Evolutionary conservation across 148 eudicot species (phyloP).

Genomic region (Persicaria tinctoria): DNA sequence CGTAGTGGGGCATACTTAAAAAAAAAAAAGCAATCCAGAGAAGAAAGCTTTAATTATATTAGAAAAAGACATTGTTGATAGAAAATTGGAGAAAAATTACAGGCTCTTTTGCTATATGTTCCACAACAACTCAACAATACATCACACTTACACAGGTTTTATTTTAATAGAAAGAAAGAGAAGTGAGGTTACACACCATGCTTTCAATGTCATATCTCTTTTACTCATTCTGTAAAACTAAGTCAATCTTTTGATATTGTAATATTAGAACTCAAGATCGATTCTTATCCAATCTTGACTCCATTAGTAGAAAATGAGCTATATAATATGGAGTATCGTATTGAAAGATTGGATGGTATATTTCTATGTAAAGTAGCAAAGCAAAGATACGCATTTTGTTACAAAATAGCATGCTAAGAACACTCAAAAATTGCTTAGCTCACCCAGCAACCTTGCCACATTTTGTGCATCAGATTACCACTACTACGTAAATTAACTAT

Average conservation of each 20-base stretch:
- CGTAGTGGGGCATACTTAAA: constrained; percentile 79
- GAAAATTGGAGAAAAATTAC: too few relatives aligned
- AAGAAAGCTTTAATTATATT: not conserved
- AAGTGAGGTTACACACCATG: not conserved
- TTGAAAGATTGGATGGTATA: not conserved
- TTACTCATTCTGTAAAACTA: too few relatives aligned
- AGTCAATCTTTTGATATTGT: not conserved
- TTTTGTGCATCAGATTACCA: too few relatives aligned
- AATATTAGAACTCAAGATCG: not conserved
- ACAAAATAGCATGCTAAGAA: not conserved
- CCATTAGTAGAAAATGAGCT: not conserved
- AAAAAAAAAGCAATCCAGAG: not conserved
- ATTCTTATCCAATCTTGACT: not conserved
- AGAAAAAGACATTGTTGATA: too few relatives aligned
- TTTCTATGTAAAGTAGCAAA: not conserved
- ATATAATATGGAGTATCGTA: too few relatives aligned
- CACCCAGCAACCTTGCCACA: too few relatives aligned
- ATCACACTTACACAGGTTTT: too few relatives aligned
- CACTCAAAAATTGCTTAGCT: too few relatives aligned
- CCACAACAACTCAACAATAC: too few relatives aligned
- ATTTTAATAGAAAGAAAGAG: not conserved
- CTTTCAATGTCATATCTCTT: not conserved
- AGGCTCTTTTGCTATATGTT: too few relatives aligned
- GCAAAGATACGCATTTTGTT: not conserved
- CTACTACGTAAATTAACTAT: too few relatives aligned